Evolutionary conservation across 352 stramenopile species (phyloP).

Genomic region (Phytophthora europaea): DNA sequence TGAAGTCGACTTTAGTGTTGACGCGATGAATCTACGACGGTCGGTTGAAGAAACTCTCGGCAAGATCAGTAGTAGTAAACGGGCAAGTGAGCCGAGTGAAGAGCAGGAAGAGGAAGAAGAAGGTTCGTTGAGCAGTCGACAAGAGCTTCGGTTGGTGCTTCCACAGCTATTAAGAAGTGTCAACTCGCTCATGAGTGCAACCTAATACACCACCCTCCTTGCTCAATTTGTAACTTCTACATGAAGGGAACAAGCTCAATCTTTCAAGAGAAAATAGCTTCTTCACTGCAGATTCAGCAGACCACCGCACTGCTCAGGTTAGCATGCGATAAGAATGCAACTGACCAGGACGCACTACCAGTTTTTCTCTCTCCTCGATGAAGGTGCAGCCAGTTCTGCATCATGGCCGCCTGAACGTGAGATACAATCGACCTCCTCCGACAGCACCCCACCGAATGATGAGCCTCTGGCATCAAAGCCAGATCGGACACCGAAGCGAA

Average conservation of each 20-base stretch:
- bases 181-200: slow-evolving; percentile 14
- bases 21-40: slow-evolving; percentile 29
- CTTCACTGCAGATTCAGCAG: neutral
- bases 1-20: neutral
- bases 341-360: neutral
- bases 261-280: neutral
- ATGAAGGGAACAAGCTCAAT: neutral
- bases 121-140: slow-evolving; percentile 17
- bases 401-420: neutral
- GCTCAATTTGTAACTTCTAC: neutral
- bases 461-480: slow-evolving; percentile 5
- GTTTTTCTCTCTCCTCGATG: neutral
- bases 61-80: slow-evolving; percentile 19
- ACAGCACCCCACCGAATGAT: neutral
- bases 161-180: slow-evolving; percentile 53
- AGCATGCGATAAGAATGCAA: neutral
- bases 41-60: slow-evolving; percentile 45
- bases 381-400: neutral
- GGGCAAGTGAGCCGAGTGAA: slow-evolving; percentile 2
- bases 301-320: neutral
- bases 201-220: slow-evolving; percentile 27
- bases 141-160: slow-evolving; percentile 56
- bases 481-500: slow-evolving; percentile 24
- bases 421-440: neutral
- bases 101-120: slow-evolving; percentile 22